phyloP scores from a whole-genome alignment of 192 early-diverging fungal genomes.

The Allomyces macrogynus region DNA sequence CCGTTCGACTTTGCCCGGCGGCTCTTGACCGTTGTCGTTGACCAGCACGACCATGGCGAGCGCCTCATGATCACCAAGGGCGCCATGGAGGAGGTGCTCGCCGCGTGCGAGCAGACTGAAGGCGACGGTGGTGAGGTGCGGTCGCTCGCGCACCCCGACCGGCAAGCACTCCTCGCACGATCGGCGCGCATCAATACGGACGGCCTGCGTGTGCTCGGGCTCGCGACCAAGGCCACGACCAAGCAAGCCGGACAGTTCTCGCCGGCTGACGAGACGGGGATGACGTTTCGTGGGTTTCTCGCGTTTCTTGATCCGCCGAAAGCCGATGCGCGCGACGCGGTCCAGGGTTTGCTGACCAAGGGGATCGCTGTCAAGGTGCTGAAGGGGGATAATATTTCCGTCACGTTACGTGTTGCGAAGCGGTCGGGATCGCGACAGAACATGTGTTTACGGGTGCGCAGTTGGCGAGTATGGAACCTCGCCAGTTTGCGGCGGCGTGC shows the following conservation, averaged over 20 bases:
- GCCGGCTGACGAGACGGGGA: slow-evolving; percentile 14
- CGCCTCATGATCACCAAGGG: slow-evolving; percentile 20
- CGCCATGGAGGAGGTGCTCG: slow-evolving; percentile 23
- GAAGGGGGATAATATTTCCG: slow-evolving; percentile 26
- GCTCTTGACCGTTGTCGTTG: slow-evolving; percentile 23
- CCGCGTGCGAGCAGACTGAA: slow-evolving; percentile 15
- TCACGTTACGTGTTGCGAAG: slow-evolving; percentile 22
- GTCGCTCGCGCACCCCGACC: background rate
- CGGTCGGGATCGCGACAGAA: slow-evolving; percentile 20
- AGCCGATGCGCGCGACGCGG: slow-evolving; percentile 14
- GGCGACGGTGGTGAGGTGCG: slow-evolving; percentile 1
- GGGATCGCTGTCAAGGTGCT: slow-evolving; percentile 27
- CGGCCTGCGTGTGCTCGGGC: slow-evolving; percentile 25
- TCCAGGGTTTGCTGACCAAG: slow-evolving; percentile 15
- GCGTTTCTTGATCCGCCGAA: slow-evolving; percentile 31
- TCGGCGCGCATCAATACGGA: slow-evolving; percentile 12
- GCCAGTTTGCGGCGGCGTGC: slow-evolving; percentile 13
- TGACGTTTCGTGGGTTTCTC: slow-evolving; percentile 22
- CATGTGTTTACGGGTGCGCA: slow-evolving; percentile 16
- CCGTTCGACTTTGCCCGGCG: slow-evolving; percentile 32
- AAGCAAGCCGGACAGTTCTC: slow-evolving; percentile 6
- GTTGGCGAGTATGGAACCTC: slow-evolving; percentile 12
- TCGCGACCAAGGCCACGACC: slow-evolving; percentile 15
- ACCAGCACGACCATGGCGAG: slow-evolving; percentile 3
- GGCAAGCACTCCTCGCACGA: slow-evolving; percentile 2